Base-by-base conservation (phyloP, 2,329 filamentous ascomycete genomes). In the Coniochaeta hoffmannii region DNA sequence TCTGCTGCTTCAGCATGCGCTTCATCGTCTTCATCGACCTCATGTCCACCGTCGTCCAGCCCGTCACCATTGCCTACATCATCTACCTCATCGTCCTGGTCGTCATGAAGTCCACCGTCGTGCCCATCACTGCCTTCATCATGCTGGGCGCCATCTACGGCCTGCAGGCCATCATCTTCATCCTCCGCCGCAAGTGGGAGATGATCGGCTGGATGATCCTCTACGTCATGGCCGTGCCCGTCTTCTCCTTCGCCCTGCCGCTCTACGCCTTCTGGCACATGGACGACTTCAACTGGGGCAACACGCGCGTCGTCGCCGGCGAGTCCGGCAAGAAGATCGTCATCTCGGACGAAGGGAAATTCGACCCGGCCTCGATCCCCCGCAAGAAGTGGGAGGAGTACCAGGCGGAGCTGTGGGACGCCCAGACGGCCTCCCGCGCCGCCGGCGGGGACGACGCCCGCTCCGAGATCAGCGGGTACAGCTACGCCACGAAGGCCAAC, bases 301-400 rank as follows among this genome's bases (percentile, higher is more conserved):
- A 97, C 73, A 99, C 94, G 38, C 93, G 94, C 84, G 84, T 99
- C 56, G 91, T 99, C 61, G 94, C 89, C 8, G 94, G 94, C 69
- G 94, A 99, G 69, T 87, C 87, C 71, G 94, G 94, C 61, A 87
- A 90, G 69, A 93, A 97, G 78, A 77, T 97, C 59, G 84, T 99
- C 63, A 87, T 99, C 62, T 90, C 91, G 1, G 94, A 99, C 69
- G 94, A 99, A 75, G 94, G 94, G 76, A 97, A 96, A 72, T 99
- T 97, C 68, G 94, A 99, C 68, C 93, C 94, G 14, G 79, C 81
- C 50, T 89, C 86, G 35, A 97, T 99, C 62, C 94, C 94, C 19
- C 89, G 90, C 75, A 99, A 97, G 86, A 94, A 89, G 79, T 99
- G 94, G 94, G 94, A 99, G 71, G 94, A 99, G 66, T 99, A 97